A percentile compares a stretch with the other conserved stretches of the same genome.
Evolutionary conservation across 805 yeast species (phyloP).

Genomic region (Lipomyces yamadae): DNA sequence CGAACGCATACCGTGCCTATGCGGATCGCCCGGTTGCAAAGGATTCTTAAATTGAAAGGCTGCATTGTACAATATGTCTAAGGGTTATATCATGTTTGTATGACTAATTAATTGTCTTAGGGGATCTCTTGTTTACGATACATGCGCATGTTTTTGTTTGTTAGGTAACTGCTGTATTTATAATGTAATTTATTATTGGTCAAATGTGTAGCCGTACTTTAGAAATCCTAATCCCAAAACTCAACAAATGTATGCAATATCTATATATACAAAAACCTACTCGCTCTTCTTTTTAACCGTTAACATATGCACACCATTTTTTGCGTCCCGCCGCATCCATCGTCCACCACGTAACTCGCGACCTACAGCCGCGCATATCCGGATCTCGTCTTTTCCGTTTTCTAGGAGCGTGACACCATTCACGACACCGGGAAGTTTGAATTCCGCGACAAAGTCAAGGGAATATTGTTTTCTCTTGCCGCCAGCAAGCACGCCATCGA

Average conservation of each 20-base stretch:
- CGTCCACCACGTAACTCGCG: constrained; percentile 29
- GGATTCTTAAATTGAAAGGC: constrained; percentile 76
- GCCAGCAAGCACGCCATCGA: constrained; percentile 12
- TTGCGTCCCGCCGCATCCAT: constrained; percentile 22
- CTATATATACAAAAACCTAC: background rate
- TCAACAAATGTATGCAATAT: background rate
- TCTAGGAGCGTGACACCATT: constrained; percentile 32
- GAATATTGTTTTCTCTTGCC: constrained; percentile 22
- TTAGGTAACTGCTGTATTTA: background rate
- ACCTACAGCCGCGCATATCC: constrained; percentile 30
- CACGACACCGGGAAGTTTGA: constrained; percentile 27
- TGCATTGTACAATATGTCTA: background rate
- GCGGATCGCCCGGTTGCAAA: constrained; percentile 95
- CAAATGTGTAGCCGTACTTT: background rate
- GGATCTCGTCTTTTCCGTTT: constrained; percentile 16
- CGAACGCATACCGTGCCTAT: constrained; percentile 63
- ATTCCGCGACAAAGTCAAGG: constrained; percentile 22
- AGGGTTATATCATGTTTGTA: background rate
- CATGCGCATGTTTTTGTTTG: background rate
- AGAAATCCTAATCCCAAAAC: background rate
- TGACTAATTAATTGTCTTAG: background rate
- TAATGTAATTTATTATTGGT: background rate
- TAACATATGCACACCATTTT: constrained; percentile 29
- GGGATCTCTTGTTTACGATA: background rate
- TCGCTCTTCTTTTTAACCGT: constrained; percentile 9